Percentiles rank a stretch among this genome's conserved stretches.
Conservation (phyloP, 805 yeast genomes). For the Jamesozyma hellenica region DNA sequence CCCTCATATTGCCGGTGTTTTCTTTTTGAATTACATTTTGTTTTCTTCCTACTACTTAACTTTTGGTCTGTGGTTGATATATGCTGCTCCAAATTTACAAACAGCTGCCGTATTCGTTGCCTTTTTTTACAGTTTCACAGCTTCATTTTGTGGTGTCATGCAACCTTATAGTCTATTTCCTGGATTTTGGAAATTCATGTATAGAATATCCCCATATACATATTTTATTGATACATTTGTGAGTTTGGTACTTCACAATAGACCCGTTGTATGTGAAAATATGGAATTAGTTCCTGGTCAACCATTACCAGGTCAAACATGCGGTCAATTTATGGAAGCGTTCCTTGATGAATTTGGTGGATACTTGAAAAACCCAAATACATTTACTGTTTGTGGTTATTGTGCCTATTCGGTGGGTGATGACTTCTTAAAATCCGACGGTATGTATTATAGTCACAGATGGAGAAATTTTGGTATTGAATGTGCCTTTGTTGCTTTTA, state of each 20-base stretch:
- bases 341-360: conserved; percentile 42
- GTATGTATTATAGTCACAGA: conserved; percentile 35
- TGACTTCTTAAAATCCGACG: conserved; percentile 31
- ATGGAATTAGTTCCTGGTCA: conserved; percentile 41
- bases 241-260: conserved; percentile 39
- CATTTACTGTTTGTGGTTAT: conserved; percentile 33
- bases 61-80: conserved; percentile 42
- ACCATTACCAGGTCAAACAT: conserved; percentile 52
- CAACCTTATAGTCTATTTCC: conserved; percentile 41
- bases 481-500: conserved; percentile 43
- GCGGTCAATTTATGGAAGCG: conserved; percentile 41
- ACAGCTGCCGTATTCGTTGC: conserved; percentile 57
- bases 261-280: conserved; percentile 39
- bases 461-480: conserved; percentile 58
- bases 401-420: conserved; percentile 34
- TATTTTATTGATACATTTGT: conserved; percentile 47
- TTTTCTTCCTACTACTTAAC: conserved; percentile 36
- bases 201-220: conserved; percentile 53
- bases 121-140: conserved; percentile 27
- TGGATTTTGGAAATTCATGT: conserved; percentile 68
- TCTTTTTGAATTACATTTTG: conserved; percentile 35
- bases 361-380: conserved; percentile 41
- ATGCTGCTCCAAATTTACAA: conserved; percentile 57
- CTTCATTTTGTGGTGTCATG: conserved; percentile 33
- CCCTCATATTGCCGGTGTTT: conserved; percentile 42